phyloP scores from a whole-genome alignment of 176 grass and related monocot genomes.

The Poa annua region DNA sequence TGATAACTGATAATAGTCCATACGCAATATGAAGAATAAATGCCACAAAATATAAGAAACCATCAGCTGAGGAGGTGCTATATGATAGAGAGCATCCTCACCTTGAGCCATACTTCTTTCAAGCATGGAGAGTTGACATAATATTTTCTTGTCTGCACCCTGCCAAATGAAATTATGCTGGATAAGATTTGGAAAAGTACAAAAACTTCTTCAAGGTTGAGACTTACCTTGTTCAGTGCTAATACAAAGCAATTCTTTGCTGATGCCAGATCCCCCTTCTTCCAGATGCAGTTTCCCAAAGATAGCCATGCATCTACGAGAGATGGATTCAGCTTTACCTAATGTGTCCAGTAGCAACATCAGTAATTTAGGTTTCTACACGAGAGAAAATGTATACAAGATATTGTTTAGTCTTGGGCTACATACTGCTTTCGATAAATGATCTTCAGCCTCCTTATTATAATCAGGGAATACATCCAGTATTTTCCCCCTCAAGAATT shows the following conservation, averaged over 20 bases:
- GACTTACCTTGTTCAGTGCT: constrained; percentile 82
- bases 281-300: constrained; percentile 98
- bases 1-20: background rate
- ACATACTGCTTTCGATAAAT: constrained; percentile 98
- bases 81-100: constrained; percentile 45
- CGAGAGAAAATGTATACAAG: constrained; percentile 30
- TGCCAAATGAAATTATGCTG: constrained; percentile 50
- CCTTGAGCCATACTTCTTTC: constrained; percentile 98
- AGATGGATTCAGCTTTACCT: constrained; percentile 99
- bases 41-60: constrained; percentile 3
- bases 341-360: constrained; percentile 52
- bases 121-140: constrained; percentile 93
- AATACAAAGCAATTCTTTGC: constrained; percentile 85
- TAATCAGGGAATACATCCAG: constrained; percentile 88
- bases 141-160: constrained; percentile 90
- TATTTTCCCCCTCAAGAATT: constrained; percentile 94
- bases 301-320: constrained; percentile 93
- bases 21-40: background rate
- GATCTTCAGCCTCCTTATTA: constrained; percentile 93
- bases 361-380: constrained; percentile 29
- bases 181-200: constrained; percentile 28
- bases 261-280: constrained; percentile 88
- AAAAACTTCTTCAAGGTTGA: constrained; percentile 40
- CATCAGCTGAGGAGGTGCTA: background rate
- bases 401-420: constrained; percentile 28